Base-by-base conservation (phyloP, 192 early-diverging fungal genomes). In the Dissophora globulifera region DNA sequence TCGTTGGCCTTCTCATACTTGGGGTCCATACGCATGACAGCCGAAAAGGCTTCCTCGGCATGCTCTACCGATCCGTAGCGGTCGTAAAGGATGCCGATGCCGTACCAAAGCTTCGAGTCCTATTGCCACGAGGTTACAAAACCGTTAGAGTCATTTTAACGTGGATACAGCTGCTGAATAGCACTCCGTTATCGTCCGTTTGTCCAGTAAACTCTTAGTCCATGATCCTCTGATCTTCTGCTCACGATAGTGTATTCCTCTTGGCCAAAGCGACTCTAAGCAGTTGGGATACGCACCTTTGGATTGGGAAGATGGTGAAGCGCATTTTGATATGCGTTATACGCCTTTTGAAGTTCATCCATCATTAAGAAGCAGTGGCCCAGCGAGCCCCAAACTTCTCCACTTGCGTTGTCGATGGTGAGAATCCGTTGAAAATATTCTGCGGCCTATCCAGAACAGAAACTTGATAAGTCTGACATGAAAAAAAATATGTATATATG, bases 51-150 rank as follows among this genome's bases (percentile, higher is more conserved):
- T 68, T 98, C 96, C 63, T 98, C 96, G 8, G 98, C 98, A 71
- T 96, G 92, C 55, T 99, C 96, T 43, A 93, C 92, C 4, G 96
- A 98, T 17, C 95, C 96, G 66, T 97, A 99, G 27, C 95, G 90
- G 70, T 98, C 96, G 67, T 99, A 98, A 8, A 98, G 82, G 59
- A 97, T 98, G 30, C 96, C 98, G 48, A 98, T 98, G 11, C 96
- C 96, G 65, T 98, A 99, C 98, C 98, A 99, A 27, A 99, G 88
- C 75, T 97, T 96, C 7, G 96, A 95, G 67, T 98, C 98, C 91
- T 95, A 64, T 38, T 38, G 35, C 35, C 7, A 13, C 9, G 3
- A 47, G 46, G 46, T 38, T 9, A 47, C n/a, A n/a, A n/a, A n/a
- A n/a, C n/a, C n/a, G n/a, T n/a, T n/a, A n/a, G n/a, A n/a, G n/a